Evolutionary conservation across 176 grass and related monocot genomes (phyloP), one percentile per base, ranked within the genome.

Genomic region (Aegilops speltoides): DNA sequence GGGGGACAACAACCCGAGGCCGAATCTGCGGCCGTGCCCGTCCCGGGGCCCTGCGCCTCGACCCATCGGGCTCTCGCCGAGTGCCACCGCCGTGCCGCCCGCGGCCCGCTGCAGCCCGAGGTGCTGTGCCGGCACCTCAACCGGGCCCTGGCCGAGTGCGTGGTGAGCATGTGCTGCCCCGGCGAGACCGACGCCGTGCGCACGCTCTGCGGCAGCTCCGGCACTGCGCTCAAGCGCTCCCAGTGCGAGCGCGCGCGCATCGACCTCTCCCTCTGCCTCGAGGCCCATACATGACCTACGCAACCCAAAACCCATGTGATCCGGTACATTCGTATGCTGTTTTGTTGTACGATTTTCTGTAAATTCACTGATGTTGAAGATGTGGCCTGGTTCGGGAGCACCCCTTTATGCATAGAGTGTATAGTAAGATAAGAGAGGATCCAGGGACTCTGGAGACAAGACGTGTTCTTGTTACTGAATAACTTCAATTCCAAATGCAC

Each of bases 41-140:
- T 90, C 25, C 82, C 84, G 8, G 33, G 77, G 3, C 77, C 74
- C 52, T 96, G 93, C 86, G 54, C 84, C 17, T 61, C 86, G 37
- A 54, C 67, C 34, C 73, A 91, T 6, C 89, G 81, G 29, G 89
- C 93, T 32, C 90, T 98, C 22, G 64, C 37, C 22, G 90, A 98
- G 57, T 96, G 96, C 88, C 93, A 89, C 59, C 88, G 90, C 79
- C 84, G 80, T 23, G 82, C 88, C 10, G 24, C 86, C 2, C 83
- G 76, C 37, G 89, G 87, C 50, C 50, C 86, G 62, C 32, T 82
- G 31, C 88, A 78, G 65, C 85, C 83, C n/a, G 83, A 87, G 68
- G 78, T 83, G 31, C 83, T 83, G 50, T 98, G 96, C 83, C 93
- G 85, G 6, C 93, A 96, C 88, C 92, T 98, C 38, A 94, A 98